A percentile compares a stretch with the other conserved stretches of the same genome.
phyloP scores from a whole-genome alignment of 306 rosid genomes.

The Begonia fuchsioides region DNA sequence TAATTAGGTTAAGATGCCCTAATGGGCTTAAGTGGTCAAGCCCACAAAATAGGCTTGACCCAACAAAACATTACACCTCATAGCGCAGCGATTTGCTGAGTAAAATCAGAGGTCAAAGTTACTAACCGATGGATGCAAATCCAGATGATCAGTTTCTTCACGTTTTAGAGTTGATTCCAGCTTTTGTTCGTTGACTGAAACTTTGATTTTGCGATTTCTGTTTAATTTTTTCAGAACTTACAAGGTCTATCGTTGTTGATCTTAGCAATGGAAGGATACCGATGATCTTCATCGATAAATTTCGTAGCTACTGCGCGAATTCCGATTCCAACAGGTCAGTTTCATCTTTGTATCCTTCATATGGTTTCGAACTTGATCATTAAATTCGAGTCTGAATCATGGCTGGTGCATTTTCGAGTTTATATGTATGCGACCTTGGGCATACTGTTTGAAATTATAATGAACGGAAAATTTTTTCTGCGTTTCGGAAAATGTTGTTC shows the following conservation, averaged over 20 bases:
- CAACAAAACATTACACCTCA: conserved; percentile 20
- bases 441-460: too few species aligned
- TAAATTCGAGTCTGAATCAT: too few species aligned
- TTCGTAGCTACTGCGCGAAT: conserved; percentile 41
- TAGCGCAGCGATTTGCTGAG: conserved; percentile 18
- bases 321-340: conserved; percentile 38
- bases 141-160: background rate
- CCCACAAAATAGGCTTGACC: too few species aligned
- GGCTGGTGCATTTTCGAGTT: too few species aligned
- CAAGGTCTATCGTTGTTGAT: conserved; percentile 31
- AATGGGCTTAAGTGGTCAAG: too few species aligned
- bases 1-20: too few species aligned
- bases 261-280: conserved; percentile 46
- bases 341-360: background rate
- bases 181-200: background rate
- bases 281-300: conserved; percentile 42
- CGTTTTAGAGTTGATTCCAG: background rate
- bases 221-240: conserved; percentile 34
- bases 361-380: background rate
- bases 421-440: too few species aligned
- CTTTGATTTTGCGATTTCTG: background rate
- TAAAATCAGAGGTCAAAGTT: conserved; percentile 42
- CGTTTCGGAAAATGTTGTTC: too few species aligned
- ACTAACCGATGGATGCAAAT: background rate
- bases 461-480: too few species aligned